phyloP scores from a whole-genome alignment of 148 eudicot genomes.

The Beta vulgaris region DNA sequence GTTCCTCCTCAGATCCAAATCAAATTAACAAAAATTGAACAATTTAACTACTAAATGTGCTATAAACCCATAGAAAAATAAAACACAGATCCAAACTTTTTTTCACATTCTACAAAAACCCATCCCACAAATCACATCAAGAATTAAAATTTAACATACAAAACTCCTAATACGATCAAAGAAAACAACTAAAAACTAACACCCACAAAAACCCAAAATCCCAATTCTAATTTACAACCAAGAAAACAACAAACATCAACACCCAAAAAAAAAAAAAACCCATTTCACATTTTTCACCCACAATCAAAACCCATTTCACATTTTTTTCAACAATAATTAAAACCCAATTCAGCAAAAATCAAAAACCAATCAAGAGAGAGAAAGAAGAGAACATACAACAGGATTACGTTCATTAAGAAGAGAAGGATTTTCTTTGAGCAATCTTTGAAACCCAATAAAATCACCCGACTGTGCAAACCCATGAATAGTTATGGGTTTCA shows the following conservation, averaged over 20 bases:
- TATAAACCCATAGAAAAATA: neutral
- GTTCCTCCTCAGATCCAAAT: constrained; percentile 8
- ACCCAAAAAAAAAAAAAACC: neutral
- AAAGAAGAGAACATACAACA: constrained; percentile 50
- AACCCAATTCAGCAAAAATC: neutral
- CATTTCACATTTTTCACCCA: neutral
- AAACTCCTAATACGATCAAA: no score
- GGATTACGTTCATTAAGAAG: constrained; percentile 89
- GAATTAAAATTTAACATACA: no score
- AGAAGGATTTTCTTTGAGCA: constrained; percentile 62
- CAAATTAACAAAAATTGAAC: neutral
- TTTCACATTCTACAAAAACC: neutral
- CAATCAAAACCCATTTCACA: constrained; percentile 16
- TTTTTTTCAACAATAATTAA: no score
- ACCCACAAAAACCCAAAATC: neutral
- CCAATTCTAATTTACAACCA: neutral
- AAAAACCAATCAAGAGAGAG: constrained; percentile 9
- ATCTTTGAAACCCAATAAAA: constrained; percentile 48
- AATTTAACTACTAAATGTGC: neutral
- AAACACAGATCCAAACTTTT: constrained; percentile 16
- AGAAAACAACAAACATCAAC: neutral
- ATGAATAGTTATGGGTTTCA: constrained; percentile 66
- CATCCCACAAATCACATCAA: constrained; percentile 12
- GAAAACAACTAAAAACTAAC: neutral
- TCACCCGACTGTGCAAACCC: constrained; percentile 84